Evolutionary conservation across 768 basidiomycete species (phyloP), one percentile per base, ranked within the genome.

Genomic region (Russula olivacea): DNA sequence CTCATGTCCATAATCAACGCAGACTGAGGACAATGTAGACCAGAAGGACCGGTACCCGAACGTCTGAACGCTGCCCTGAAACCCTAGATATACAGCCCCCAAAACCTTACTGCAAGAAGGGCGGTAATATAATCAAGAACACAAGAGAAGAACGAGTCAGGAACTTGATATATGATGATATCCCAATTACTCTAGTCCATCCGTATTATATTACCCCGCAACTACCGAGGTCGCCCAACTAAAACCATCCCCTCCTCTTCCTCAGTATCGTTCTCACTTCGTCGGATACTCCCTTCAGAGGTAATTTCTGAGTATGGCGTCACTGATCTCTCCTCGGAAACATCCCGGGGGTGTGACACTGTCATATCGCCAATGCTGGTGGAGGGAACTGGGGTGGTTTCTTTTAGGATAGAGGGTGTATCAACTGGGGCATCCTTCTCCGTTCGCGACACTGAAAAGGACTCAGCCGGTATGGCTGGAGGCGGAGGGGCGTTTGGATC

Each of bases 211-310:
- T n/a, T 47, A 25, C 47, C 25, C 47, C 25, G 19, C 38, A 41
- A 30, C 50, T 55, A 64, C 25, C 51, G 59, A 11, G 88, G 89
- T 61, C 85, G 80, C 45, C 84, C 86, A 55, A 92, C 84, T 32
- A 91, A 72, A 62, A 92, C 82, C 85, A 91, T 86, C 7, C 88
- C 90, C 69, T 92, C 90, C 61, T 93, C 90, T 70, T 88, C 86
- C 71, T 93, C 90, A 43, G 89, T 91, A 68, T 90, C 87, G 65
- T 81, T 80, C 70, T 86, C 86, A 66, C 86, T 89, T 49, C 79
- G 74, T 65, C 78, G 41, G 64, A 72, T 25, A 67, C 74, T 65
- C 71, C 55, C 73, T 19, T 71, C 71, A 0, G 73, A 64, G 63
- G 73, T 59, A 64, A 72, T 64, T 58, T 75, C 72, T 0, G 71